Percentiles rank a stretch among this genome's conserved stretches.
Conservation (phyloP, 2,329 filamentous ascomycete species). For the Allantophomopsis lycopodina region DNA sequence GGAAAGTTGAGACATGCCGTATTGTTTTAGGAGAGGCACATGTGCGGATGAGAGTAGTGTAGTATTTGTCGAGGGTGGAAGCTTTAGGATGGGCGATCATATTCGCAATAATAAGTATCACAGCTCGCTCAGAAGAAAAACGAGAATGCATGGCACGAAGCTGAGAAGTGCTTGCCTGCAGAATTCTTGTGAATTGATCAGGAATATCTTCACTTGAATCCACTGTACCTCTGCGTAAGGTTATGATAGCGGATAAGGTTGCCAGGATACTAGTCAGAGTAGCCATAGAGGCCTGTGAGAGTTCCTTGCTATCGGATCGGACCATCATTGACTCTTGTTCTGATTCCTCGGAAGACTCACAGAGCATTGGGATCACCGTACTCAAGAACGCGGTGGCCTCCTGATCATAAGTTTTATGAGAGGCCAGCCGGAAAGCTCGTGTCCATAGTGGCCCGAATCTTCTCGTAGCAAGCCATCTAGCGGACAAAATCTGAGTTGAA, state of each 20-base stretch:
- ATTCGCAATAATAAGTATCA: too few species aligned
- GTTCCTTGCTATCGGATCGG: background rate
- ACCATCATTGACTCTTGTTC: background rate
- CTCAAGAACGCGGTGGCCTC: slow-evolving; percentile 23
- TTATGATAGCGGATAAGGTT: slow-evolving; percentile 23
- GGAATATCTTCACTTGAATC: too few species aligned
- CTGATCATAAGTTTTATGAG: slow-evolving; percentile 15
- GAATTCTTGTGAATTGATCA: background rate
- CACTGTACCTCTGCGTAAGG: slow-evolving; percentile 7
- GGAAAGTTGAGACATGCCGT: too few species aligned
- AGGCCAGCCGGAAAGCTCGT: slow-evolving; percentile 21
- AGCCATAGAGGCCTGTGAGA: slow-evolving; percentile 13
- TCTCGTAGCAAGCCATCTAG: slow-evolving; percentile 28
- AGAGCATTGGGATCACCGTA: slow-evolving; percentile 18
- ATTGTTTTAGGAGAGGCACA: too few species aligned
- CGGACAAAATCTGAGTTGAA: slow-evolving; percentile 19
- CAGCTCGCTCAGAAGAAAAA: too few species aligned
- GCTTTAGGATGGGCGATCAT: too few species aligned
- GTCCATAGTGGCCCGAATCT: slow-evolving; percentile 28
- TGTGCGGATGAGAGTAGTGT: too few species aligned
- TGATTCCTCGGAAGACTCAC: background rate
- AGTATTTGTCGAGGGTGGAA: too few species aligned
- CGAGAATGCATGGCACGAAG: too few species aligned
- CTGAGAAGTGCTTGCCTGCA: too few species aligned
- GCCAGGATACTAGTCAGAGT: slow-evolving; percentile 27